Conservation (phyloP, 2,329 filamentous ascomycete species). For the Colletotrichum sp. region DNA sequence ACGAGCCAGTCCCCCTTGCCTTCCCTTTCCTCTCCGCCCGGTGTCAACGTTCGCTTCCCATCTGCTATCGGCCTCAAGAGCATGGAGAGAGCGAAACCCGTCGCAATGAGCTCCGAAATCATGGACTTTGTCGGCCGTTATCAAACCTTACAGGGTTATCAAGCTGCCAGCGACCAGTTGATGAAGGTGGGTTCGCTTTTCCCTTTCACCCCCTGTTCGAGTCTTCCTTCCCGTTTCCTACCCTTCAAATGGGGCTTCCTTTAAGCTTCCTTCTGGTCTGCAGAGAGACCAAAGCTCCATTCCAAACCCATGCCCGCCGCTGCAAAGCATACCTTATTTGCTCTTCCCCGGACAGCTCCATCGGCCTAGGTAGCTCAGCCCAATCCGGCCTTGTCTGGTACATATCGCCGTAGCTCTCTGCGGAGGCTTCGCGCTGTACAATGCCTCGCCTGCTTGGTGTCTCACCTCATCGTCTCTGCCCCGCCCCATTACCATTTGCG, state of each 20-base stretch:
- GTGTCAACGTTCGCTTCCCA: neutral
- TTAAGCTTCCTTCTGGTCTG: neutral
- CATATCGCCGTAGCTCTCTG: neutral
- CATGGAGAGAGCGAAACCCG: constrained; percentile 22
- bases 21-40: neutral
- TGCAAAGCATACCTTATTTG: neutral
- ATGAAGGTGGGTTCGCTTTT: constrained; percentile 46
- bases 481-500: neutral
- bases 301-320: neutral
- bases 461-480: neutral
- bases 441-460: neutral
- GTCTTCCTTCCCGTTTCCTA: neutral
- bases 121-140: constrained; percentile 54
- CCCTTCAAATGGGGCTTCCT: neutral
- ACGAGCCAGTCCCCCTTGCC: neutral
- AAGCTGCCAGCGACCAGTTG: constrained; percentile 46
- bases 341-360: neutral
- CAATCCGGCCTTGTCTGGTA: neutral
- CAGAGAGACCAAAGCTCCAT: constrained; percentile 1
- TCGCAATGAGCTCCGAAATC: constrained; percentile 32
- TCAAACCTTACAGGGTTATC: constrained; percentile 44
- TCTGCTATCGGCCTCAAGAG: neutral
- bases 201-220: neutral
- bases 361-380: neutral
- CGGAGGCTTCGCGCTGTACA: neutral